Percentiles rank a stretch among this genome's conserved stretches.
These are phyloP conservation scores for Symbiotaphrina buchneri DNA, from an alignment of 495 filamentous ascomycete species.

Conservation along the genomic window DNA sequence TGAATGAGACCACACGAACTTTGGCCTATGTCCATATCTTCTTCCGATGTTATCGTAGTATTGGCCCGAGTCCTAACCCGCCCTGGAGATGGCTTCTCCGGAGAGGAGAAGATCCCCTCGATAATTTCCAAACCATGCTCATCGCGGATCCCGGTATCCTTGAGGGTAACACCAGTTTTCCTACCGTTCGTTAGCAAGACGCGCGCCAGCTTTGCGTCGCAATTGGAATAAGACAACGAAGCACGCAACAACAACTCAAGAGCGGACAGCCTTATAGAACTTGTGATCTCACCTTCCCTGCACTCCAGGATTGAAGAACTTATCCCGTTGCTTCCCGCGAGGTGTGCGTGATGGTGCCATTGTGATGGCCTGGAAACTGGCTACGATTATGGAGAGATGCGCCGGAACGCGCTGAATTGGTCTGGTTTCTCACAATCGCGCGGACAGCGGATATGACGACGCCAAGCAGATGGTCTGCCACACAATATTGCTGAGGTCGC, in stretches of 20 bases:
- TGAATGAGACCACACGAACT: too few species aligned
- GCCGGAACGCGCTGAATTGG: too few species aligned
- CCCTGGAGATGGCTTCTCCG: slow-evolving; percentile 17
- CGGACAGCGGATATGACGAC: too few species aligned
- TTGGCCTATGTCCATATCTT: slow-evolving; percentile 20
- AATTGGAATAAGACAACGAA: too few species aligned
- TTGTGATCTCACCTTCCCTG: slow-evolving; percentile 31
- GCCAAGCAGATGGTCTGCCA: too few species aligned
- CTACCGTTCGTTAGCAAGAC: slow-evolving; percentile 17
- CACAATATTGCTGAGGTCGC: too few species aligned
- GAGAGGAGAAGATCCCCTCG: slow-evolving; percentile 74
- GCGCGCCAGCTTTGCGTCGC: too few species aligned
- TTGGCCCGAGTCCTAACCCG: slow-evolving; percentile 6
- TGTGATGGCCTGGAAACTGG: slow-evolving; percentile 9
- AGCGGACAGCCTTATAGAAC: too few species aligned
- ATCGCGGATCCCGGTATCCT: slow-evolving; percentile 62
- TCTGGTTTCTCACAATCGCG: too few species aligned
- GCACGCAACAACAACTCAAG: too few species aligned
- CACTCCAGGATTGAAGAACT: slow-evolving; percentile 41
- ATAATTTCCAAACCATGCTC: slow-evolving; percentile 81
- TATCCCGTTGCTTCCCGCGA: slow-evolving; percentile 28
- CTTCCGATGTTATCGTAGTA: slow-evolving; percentile 14
- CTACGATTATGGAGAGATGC: too few species aligned
- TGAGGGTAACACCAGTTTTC: slow-evolving; percentile 66
- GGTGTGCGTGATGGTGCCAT: slow-evolving; percentile 23